A percentile compares a stretch with the other conserved stretches of the same genome.
Conservation (phyloP, 805 yeast species). For the Metschnikowia cerradonensis region DNA sequence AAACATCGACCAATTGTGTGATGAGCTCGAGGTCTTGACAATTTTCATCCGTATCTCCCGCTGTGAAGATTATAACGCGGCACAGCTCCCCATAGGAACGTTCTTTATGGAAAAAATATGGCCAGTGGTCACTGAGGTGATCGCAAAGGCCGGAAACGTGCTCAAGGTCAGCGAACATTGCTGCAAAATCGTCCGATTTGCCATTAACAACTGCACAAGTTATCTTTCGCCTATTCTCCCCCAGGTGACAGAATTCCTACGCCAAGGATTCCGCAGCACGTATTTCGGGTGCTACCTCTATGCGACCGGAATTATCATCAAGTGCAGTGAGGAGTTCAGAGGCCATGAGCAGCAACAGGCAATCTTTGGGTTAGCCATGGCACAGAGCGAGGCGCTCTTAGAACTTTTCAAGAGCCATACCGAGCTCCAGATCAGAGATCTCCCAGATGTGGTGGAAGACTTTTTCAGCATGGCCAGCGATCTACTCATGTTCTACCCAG, state of each 20-base stretch:
- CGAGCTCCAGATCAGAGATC: conserved; percentile 31
- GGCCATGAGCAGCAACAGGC: conserved; percentile 55
- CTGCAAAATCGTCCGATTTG: conserved; percentile 61
- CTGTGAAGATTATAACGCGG: conserved; percentile 37
- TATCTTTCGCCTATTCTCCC: conserved; percentile 58
- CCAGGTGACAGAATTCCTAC: conserved; percentile 61
- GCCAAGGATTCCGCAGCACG: conserved; percentile 64
- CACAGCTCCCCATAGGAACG: conserved; percentile 48
- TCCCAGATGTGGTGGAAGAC: conserved; percentile 79
- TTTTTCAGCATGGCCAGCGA: conserved; percentile 79
- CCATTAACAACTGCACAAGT: conserved; percentile 58
- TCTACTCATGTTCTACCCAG: conserved; percentile 69
- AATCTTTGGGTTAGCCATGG: conserved; percentile 69
- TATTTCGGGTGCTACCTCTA: conserved; percentile 81
- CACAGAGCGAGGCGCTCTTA: conserved; percentile 61
- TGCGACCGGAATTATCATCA: conserved; percentile 80
- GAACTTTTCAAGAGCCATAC: conserved; percentile 25
- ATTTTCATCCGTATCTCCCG: conserved; percentile 55
- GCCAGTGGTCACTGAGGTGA: conserved; percentile 51
- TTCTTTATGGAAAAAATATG: conserved; percentile 51
- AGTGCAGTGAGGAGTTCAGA: conserved; percentile 52
- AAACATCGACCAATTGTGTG: conserved; percentile 43
- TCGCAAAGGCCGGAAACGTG: conserved; percentile 55
- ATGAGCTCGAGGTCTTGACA: conserved; percentile 66
- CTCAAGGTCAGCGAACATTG: conserved; percentile 69